Base-by-base conservation (phyloP, 371 early-diverging fungal genomes). In the Apophysomyces ossiformis region DNA sequence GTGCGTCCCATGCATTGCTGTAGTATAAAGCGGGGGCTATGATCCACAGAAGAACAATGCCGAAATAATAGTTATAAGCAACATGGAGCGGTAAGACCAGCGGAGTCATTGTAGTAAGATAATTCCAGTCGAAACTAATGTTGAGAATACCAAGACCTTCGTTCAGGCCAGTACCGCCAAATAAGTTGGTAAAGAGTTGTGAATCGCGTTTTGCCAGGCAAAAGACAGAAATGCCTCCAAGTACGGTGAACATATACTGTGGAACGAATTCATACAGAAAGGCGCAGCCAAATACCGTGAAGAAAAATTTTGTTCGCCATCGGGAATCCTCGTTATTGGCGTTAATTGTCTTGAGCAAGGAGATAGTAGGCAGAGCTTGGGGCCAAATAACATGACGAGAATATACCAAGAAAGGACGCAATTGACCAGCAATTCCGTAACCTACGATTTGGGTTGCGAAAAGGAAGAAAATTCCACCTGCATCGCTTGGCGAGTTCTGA, bases 361-460 rank as follows among this genome's bases (percentile, higher is more conserved):
- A 90, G 59, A 90, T 85, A 26, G 79, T 83, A 47, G 92, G 85
- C 43, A 96, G 75, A 56, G 77, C 85, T 12, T 84, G 75, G 7
- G 95, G 95, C 95, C 95, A 96, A 26, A 93, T 79, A 95, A 96
- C 94, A 50, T 76, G 74, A 2, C 89, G 76, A 13, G 95, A 94
- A 35, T 87, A 82, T 7, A 96, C 93, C 21, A 95, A 77, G 75
- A 87, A 92, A 12, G 82, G 76, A 39, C 94, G 87, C 41, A 85
- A 79, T n/a, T 92, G 73, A 37, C 95, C 96, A 15, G 87, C 79
- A 69, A 94, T 83, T 57, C 94, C 93, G 72, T 88, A 92, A 60
- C 95, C 94, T 63, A 92, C 75, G 66, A 90, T 67, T 68, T 92
- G 90, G 26, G 91, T 88, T 7, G 82, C 80, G 56, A 85, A 61